Conservation (phyloP, 2,329 filamentous ascomycete species). For the Pseudophaeomoniella oleicola region DNA sequence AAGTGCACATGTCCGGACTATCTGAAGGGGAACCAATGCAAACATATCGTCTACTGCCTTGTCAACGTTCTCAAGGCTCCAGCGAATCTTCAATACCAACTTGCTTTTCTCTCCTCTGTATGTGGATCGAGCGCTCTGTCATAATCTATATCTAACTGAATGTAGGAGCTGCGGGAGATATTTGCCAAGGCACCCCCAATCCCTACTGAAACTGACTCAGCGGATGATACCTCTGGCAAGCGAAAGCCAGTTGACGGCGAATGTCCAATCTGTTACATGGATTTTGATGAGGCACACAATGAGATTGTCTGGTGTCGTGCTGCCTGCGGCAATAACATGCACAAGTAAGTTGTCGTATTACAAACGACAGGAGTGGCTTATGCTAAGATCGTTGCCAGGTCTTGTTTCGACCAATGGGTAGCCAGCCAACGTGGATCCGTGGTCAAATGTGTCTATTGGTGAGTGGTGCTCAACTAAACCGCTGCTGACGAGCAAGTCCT, state of each 20-base stretch:
- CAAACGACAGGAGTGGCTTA: not conserved
- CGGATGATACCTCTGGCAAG: constrained; percentile 12
- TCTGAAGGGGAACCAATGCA: constrained; percentile 44
- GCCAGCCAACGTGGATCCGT: constrained; percentile 16
- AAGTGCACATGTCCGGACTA: constrained; percentile 41
- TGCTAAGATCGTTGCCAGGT: not conserved
- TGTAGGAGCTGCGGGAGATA: constrained; percentile 39
- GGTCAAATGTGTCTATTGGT: constrained; percentile 32
- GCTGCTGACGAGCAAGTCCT: too few relatives aligned
- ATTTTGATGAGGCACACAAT: constrained; percentile 30
- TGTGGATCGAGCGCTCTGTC: constrained; percentile 6
- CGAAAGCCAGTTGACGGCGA: constrained; percentile 47
- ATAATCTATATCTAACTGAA: not conserved
- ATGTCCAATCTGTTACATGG: constrained; percentile 48
- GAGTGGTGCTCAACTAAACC: constrained; percentile 9
- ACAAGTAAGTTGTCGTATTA: constrained; percentile 23
- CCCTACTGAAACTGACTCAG: constrained; percentile 21
- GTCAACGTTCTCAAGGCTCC: constrained; percentile 43
- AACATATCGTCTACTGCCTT: constrained; percentile 33
- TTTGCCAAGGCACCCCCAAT: constrained; percentile 38
- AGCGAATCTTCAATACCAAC: constrained; percentile 41
- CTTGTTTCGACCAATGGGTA: constrained; percentile 42
- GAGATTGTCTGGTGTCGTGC: constrained; percentile 44
- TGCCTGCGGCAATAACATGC: constrained; percentile 49
- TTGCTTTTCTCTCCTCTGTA: constrained; percentile 41